These are phyloP conservation scores for Euphorbia peplus DNA, from an alignment of 345 rosid species.

Conservation along the genomic window DNA sequence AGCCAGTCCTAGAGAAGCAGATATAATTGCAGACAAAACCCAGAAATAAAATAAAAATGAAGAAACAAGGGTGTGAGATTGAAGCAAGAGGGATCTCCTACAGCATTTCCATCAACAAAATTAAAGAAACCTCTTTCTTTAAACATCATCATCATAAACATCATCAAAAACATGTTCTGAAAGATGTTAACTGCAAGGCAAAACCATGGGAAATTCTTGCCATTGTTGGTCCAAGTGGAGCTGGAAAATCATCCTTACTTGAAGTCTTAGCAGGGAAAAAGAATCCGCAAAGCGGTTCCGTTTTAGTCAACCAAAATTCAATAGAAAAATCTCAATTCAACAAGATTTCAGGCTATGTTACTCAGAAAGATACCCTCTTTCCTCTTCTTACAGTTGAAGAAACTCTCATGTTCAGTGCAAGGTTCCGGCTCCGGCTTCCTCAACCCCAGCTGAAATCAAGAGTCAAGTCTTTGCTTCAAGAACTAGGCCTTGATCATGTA, in stretches of 20 bases:
- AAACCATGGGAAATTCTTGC: slow-evolving; percentile 94
- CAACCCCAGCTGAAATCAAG: slow-evolving; percentile 39
- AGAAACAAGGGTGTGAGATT: slow-evolving; percentile 81
- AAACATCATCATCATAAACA: slow-evolving; percentile 21
- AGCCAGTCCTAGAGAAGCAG: too few species aligned
- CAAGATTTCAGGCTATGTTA: slow-evolving; percentile 81
- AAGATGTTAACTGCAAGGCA: slow-evolving; percentile 72
- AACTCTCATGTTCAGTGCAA: slow-evolving; percentile 86
- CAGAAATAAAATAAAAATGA: too few species aligned
- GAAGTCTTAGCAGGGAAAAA: slow-evolving; percentile 71
- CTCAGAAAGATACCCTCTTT: slow-evolving; percentile 82
- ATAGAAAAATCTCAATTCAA: slow-evolving; percentile 58
- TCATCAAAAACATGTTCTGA: slow-evolving; percentile 49
- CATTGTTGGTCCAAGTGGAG: slow-evolving; percentile 95
- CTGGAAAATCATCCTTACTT: slow-evolving; percentile 86
- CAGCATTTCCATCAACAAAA: slow-evolving; percentile 36
- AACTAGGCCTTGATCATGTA: slow-evolving; percentile 79
- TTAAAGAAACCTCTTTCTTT: slow-evolving; percentile 13
- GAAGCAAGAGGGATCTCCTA: slow-evolving; percentile 70
- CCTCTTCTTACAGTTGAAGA: slow-evolving; percentile 94
- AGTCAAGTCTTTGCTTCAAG: slow-evolving; percentile 68
- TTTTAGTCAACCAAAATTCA: slow-evolving; percentile 58
- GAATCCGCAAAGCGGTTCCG: slow-evolving; percentile 57
- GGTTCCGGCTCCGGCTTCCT: slow-evolving; percentile 68
- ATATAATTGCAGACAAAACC: too few species aligned